Evolutionary conservation across 2,329 filamentous ascomycete genomes (phyloP).

Genomic region (Phyllosticta paracitricarpa): DNA sequence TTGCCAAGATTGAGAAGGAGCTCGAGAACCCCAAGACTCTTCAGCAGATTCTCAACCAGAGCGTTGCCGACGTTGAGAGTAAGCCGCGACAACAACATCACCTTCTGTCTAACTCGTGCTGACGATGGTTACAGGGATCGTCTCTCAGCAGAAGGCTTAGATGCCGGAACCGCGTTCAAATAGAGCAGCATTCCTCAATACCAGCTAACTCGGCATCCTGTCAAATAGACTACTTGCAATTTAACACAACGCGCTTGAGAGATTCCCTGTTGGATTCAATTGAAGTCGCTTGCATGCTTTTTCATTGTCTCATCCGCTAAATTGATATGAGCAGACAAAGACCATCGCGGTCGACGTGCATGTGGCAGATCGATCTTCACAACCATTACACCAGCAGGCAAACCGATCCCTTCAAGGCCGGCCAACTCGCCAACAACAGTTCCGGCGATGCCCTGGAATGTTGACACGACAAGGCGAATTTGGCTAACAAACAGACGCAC

Average conservation of each 20-base stretch:
- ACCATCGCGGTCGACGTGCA: no score
- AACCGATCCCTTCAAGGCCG: no score
- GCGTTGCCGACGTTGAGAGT: slow-evolving; percentile 94
- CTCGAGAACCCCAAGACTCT: slow-evolving; percentile 95
- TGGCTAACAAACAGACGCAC: no score
- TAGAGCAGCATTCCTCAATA: slow-evolving; percentile 19
- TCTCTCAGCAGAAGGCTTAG: slow-evolving; percentile 27
- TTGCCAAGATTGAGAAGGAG: slow-evolving; percentile 98
- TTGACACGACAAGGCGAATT: no score
- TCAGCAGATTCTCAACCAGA: slow-evolving; percentile 97
- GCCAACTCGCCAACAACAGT: no score
- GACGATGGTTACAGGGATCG: slow-evolving; percentile 21
- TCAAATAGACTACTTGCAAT: slow-evolving; percentile 32
- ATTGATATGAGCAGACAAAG: neutral
- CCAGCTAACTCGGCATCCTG: slow-evolving; percentile 19
- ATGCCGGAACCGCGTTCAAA: slow-evolving; percentile 9
- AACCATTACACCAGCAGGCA: no score
- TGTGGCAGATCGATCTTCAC: no score
- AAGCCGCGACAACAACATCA: slow-evolving; percentile 27
- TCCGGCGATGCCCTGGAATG: no score
- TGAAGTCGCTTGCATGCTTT: neutral
- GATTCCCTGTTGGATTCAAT: slow-evolving; percentile 3
- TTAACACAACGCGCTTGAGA: slow-evolving; percentile 12
- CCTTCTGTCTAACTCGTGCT: neutral
- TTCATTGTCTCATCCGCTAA: neutral